Evolutionary conservation across 441 rosid genomes (phyloP), one percentile per base, ranked within the genome.

Genomic region (Croton setiger): DNA sequence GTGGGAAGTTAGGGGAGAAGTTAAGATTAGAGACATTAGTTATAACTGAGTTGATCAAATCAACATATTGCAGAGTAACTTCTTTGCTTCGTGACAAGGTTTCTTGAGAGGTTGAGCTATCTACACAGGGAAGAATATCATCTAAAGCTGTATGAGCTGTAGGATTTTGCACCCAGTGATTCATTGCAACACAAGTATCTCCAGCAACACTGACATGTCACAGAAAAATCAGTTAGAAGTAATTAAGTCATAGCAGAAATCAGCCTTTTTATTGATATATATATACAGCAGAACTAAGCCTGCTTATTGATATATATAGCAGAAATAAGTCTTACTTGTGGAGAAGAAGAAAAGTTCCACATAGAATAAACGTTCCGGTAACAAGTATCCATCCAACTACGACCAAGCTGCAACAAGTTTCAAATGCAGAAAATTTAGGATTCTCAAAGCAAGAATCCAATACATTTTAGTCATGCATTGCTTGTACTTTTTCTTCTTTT

Each of bases 181-280:
- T 76, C 92, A 92, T 88, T 3, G 98, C 96, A 18, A 81, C 84
- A 69, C 99, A 95, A 27, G 97, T 89, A 72, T 95, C 99, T 68
- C 76, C 87, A 13, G 96, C 81, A 74, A 81, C 97, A 78, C 97
- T 93, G 60, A 66, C 53, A 69, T 36, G 66, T 45, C 27, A 31
- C 59, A 72, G 51, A 20, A 76, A 52, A 13, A 71, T n/a, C 37
- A 48, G 13, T 74, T 62, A 56, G 71, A 67, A 61, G 36, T 27
- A 7, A 0, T 39, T 4, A 14, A 27, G 6, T 7, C 41, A 47
- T 41, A 14, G 18, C 7, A 37, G 15, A 23, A 5, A 63, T 15
- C 3, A 3, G 45, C 14, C 15, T 44, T 43, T 12, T 43, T n/a
- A 35, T 14, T 59, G n/a, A 4, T 49, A 20, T n/a, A 20, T 2